Evolutionary conservation across 352 stramenopile genomes (phyloP), one percentile per base, ranked within the genome.

Genomic region (Globisporangium takayamanum): DNA sequence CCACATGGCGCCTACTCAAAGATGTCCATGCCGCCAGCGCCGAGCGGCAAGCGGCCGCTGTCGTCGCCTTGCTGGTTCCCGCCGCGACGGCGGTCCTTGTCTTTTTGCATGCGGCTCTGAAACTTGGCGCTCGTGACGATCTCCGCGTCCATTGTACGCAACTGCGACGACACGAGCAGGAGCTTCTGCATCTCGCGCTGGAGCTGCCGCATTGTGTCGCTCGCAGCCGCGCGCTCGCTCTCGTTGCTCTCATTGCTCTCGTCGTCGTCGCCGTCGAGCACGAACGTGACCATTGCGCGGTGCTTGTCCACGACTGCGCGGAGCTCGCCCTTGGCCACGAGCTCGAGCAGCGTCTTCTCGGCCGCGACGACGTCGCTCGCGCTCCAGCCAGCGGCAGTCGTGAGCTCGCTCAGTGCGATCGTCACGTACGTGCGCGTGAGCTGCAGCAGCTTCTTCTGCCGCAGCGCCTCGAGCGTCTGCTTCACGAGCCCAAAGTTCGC

Each of bases 51-150:
- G 51, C 66, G 72, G 12, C 36, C 51, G 6, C 20, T 30, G 30
- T 84, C 76, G 44, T 83, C 78, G 39, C 67, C 63, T 62, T 74
- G 71, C 54, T 77, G 67, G 60, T 78, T 78, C 59, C 74, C 67
- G 49, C 68, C 67, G 18, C 78, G 73, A 42, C 79, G 81, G 12
- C 81, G 79, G 33, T 92, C 83, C 57, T 89, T 89, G 45, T 92
- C 83, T 51, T 92, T 89, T 55, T 85, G 74, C 66, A 81, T 42
- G 48, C 77, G 79, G 55, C 66, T 76, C 63, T 91, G 79, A 63
- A 93, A 93, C 60, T 91, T 90, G 58, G 73, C 55, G 57, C 81
- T 90, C 59, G 80, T 90, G 4, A 93, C 79, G 18, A 93, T 67
- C 63, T 93, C 83, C n/a, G 78, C 72, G 61, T 93, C 83, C 74